phyloP scores from a whole-genome alignment of 805 yeast genomes.

The Teunomyces pallodes region DNA sequence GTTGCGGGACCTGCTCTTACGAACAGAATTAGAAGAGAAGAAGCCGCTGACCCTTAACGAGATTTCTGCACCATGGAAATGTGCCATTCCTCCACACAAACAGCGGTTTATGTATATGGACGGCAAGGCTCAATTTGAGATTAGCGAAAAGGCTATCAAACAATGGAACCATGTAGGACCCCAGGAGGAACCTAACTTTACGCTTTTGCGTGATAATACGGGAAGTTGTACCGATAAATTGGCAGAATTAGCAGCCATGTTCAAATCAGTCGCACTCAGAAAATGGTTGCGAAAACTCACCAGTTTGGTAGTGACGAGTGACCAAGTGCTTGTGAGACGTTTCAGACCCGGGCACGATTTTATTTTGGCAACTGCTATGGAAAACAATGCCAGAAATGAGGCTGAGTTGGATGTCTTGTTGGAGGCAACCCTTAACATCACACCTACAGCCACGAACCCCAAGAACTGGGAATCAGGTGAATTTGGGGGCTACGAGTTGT shows the following conservation, averaged over 20 bases:
- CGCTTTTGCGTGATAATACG: constrained; percentile 6
- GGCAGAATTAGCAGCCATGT: constrained; percentile 53
- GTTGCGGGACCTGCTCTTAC: constrained; percentile 49
- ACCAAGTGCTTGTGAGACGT: constrained; percentile 72
- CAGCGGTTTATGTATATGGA: constrained; percentile 83
- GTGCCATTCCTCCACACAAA: constrained; percentile 92
- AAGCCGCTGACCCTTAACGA: constrained; percentile 59
- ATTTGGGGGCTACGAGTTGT: constrained; percentile 89
- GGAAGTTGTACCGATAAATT: constrained; percentile 21
- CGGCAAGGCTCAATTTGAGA: constrained; percentile 45
- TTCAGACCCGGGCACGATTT: constrained; percentile 96
- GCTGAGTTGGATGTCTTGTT: constrained; percentile 46
- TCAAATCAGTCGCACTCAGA: constrained; percentile 60
- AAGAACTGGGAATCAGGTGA: constrained; percentile 87
- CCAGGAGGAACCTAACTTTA: constrained; percentile 58
- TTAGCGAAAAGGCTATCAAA: constrained; percentile 32
- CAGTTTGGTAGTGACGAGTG: constrained; percentile 56
- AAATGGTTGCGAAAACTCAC: constrained; percentile 70
- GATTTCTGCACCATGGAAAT: constrained; percentile 74
- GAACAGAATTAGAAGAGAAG: constrained; percentile 56
- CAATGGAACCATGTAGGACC: constrained; percentile 35
- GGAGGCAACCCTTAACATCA: constrained; percentile 79
- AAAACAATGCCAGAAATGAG: constrained; percentile 30
- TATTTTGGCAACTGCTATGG: constrained; percentile 68
- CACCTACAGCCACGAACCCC: constrained; percentile 58